phyloP scores from a whole-genome alignment of 208 protist genomes.

The Crithidia fasciculata region DNA sequence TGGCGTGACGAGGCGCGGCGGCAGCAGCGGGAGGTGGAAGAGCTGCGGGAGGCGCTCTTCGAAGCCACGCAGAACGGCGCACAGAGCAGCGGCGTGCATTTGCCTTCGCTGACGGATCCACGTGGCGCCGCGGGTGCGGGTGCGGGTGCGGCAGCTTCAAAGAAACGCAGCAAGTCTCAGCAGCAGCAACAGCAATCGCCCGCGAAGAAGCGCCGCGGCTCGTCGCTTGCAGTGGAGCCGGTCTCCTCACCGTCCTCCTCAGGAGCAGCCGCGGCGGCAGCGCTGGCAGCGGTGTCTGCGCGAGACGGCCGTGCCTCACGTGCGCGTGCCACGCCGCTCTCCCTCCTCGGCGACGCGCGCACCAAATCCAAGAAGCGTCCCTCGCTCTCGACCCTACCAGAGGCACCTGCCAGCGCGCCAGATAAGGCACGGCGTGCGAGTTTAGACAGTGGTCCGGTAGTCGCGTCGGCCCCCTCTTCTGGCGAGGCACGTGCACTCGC shows the following conservation, averaged over 20 bases:
- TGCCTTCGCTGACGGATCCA: neutral
- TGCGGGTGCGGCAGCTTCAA: too few relatives aligned
- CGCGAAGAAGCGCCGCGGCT: too few relatives aligned
- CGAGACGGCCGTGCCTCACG: conserved; percentile 1
- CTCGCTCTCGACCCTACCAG: neutral
- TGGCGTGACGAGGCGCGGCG: conserved; percentile 17
- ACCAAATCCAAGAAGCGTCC: neutral
- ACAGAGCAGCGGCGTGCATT: neutral
- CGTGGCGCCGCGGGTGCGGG: too few relatives aligned
- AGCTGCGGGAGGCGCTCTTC: conserved; percentile 22
- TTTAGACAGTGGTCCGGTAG: neutral
- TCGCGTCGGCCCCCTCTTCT: neutral
- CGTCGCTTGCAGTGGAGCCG: too few relatives aligned
- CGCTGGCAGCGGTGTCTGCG: neutral
- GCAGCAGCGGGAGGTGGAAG: conserved; percentile 17
- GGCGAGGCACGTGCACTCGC: too few relatives aligned
- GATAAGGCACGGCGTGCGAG: neutral
- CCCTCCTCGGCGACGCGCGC: conserved; percentile 3
- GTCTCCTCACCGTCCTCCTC: too few relatives aligned
- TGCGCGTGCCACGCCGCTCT: conserved; percentile 15
- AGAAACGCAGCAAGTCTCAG: too few relatives aligned
- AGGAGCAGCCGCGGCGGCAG: too few relatives aligned
- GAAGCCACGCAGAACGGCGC: conserved; percentile 13
- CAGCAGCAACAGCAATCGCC: neutral
- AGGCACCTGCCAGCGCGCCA: conserved; percentile 4